These are phyloP conservation scores for Knufia petricola DNA, from an alignment of 2,329 filamentous ascomycete genomes.

Conservation along the genomic window DNA sequence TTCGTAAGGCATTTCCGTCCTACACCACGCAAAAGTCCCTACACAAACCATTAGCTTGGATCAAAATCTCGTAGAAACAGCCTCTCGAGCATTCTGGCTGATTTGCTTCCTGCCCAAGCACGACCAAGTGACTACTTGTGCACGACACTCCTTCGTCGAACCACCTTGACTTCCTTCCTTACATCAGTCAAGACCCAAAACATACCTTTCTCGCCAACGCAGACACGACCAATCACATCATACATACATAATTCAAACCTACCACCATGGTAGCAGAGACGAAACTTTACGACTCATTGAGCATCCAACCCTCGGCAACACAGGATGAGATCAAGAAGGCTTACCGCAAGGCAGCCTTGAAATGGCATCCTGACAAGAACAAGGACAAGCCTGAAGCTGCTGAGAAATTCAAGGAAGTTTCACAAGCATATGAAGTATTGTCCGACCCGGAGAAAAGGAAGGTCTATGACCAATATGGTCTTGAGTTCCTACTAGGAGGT, in stretches of 20 bases:
- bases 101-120: background rate
- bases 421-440: slow-evolving; percentile 95
- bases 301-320: slow-evolving; percentile 65
- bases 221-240: slow-evolving; percentile 16
- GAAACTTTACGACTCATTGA: slow-evolving; percentile 83
- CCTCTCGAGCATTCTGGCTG: slow-evolving; percentile 9
- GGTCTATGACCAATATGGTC: slow-evolving; percentile 85
- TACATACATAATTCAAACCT: background rate
- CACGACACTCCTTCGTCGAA: background rate
- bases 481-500: slow-evolving; percentile 82
- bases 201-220: slow-evolving; percentile 20
- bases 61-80: slow-evolving; percentile 4
- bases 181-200: slow-evolving; percentile 17
- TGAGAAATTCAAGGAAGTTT: slow-evolving; percentile 97
- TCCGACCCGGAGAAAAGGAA: slow-evolving; percentile 96
- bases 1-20: background rate
- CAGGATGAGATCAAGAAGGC: slow-evolving; percentile 98
- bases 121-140: slow-evolving; percentile 3
- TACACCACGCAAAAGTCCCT: background rate
- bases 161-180: slow-evolving; percentile 16
- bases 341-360: slow-evolving; percentile 80
- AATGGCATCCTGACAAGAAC: slow-evolving; percentile 97
- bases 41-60: too few relatives aligned
- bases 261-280: slow-evolving; percentile 80
- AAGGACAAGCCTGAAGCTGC: slow-evolving; percentile 74